Conservation (phyloP, 495 filamentous ascomycete species). For the Aspergillus hancockii region DNA sequence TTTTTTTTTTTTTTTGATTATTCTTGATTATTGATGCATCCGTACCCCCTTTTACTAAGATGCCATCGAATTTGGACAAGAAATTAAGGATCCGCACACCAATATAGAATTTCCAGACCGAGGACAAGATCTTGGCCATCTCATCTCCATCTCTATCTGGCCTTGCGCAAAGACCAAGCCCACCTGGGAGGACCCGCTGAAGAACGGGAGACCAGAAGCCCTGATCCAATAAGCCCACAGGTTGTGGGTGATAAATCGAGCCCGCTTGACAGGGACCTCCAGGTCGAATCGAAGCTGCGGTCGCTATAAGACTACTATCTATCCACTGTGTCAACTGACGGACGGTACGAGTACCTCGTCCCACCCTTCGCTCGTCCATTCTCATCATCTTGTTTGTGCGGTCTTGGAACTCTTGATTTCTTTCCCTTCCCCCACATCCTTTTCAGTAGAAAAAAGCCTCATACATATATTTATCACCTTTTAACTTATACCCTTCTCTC, state of each 20-base stretch:
- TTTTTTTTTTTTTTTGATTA: too few relatives aligned
- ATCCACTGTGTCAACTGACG: not conserved
- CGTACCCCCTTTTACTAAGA: too few relatives aligned
- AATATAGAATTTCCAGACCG: too few relatives aligned
- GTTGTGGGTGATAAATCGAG: slow-evolving; percentile 1
- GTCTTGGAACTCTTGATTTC: too few relatives aligned
- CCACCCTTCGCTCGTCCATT: not conserved
- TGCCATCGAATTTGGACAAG: too few relatives aligned
- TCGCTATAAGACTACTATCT: not conserved
- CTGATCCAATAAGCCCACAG: not conserved
- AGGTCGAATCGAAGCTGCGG: slow-evolving; percentile 5
- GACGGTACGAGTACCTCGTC: not conserved
- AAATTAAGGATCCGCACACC: too few relatives aligned
- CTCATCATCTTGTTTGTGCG: not conserved
- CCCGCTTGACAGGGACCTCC: slow-evolving; percentile 10
- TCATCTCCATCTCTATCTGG: not conserved
- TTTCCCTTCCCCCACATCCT: not conserved
- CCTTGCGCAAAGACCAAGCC: slow-evolving; percentile 13
- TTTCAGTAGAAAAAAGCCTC: too few relatives aligned
- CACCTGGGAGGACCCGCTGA: slow-evolving; percentile 4
- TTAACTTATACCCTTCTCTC: too few relatives aligned
- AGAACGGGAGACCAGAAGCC: slow-evolving; percentile 5
- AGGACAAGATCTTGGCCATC: too few relatives aligned
- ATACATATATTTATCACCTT: too few relatives aligned
- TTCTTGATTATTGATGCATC: too few relatives aligned